Percentiles rank a stretch among this genome's conserved stretches.
Conservation (phyloP, 176 grass and related monocot species). For the Panicum miliaceum region DNA sequence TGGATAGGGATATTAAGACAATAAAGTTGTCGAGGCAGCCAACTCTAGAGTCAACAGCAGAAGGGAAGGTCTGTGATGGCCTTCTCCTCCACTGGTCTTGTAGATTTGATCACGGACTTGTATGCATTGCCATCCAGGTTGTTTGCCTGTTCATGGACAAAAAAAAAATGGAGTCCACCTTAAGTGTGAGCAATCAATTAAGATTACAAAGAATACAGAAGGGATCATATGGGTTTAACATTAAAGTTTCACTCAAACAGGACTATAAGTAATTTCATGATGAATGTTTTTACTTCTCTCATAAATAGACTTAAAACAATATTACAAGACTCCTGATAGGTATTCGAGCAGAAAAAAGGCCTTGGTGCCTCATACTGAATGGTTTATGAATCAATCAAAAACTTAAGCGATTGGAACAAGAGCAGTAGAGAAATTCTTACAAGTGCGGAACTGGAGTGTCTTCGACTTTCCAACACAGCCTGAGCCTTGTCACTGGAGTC, state of each 20-base stretch:
- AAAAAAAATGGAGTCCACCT: not conserved
- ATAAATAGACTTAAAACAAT: not conserved
- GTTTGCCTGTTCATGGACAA: constrained; percentile 59
- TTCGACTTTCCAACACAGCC: constrained; percentile 55
- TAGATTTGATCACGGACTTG: constrained; percentile 76
- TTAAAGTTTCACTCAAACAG: constrained; percentile 1
- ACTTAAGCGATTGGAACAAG: not conserved
- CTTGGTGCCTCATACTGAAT: not conserved
- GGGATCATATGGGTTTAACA: not conserved
- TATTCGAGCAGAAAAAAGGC: constrained; percentile 8
- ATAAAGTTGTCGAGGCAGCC: too few relatives aligned
- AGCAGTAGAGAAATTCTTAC: constrained; percentile 51
- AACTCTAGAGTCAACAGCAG: too few relatives aligned
- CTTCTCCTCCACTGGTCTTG: too few relatives aligned
- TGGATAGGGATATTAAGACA: too few relatives aligned
- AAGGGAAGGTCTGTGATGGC: too few relatives aligned
- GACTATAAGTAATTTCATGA: constrained; percentile 7
- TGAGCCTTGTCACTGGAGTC: constrained; percentile 61
- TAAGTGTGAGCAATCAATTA: not conserved
- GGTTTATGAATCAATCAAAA: constrained; percentile 15
- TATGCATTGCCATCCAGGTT: constrained; percentile 58
- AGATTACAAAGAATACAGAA: constrained; percentile 7
- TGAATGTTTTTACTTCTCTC: not conserved
- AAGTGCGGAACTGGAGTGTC: constrained; percentile 49
- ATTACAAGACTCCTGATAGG: not conserved